Evolutionary conservation across 257 asterid species (phyloP), one percentile per base, ranked within the genome.

Genomic region (Scutellaria galericulata): DNA sequence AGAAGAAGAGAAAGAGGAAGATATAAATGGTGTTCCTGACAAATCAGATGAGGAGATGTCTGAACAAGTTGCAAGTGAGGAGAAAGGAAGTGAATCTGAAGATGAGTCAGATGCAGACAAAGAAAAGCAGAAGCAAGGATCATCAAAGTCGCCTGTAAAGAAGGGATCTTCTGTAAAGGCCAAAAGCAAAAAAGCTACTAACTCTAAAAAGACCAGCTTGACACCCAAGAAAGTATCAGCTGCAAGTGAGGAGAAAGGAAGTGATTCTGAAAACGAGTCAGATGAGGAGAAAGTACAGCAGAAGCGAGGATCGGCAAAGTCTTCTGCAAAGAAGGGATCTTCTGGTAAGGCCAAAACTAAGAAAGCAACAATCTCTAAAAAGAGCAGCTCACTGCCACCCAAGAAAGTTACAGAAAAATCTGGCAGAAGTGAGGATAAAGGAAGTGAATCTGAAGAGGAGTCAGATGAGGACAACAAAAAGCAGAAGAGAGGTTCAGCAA

Each of bases 41-140:
- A 77, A 48, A 74, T 87, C 95, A 45, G 90, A 88, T 81, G 97
- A 87, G 80, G 99, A 88, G 83, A 74, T 81, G 80, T 86, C 97
- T 70, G 90, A 89, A 35, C 81, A 78, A 60, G 88, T 88, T 75
- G 89, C 78, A 40, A 86, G 86, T 76, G 89, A 80, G 75, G 89
- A 82, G 73, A 86, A 81, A 68, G 82, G 58, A 80, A 82, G 70
- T 71, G 93, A 82, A 64, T 72, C 86, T 62, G 88, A 84, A 72
- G 76, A 66, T 56, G 88, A 82, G 45, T 58, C 82, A 5, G 86
- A 75, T 73, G 87, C 78, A 57, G 84, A 86, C 65, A 87, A 74
- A 70, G 79, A 63, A 77, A 76, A 80, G 73, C 76, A 77, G 75
- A 85, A 86, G 75, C 83, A 7, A 24, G 81, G 54, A 15, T 69